These are phyloP conservation scores for Hawksworthiomyces lignivorus DNA, from an alignment of 2,329 filamentous ascomycete genomes.

Conservation along the genomic window DNA sequence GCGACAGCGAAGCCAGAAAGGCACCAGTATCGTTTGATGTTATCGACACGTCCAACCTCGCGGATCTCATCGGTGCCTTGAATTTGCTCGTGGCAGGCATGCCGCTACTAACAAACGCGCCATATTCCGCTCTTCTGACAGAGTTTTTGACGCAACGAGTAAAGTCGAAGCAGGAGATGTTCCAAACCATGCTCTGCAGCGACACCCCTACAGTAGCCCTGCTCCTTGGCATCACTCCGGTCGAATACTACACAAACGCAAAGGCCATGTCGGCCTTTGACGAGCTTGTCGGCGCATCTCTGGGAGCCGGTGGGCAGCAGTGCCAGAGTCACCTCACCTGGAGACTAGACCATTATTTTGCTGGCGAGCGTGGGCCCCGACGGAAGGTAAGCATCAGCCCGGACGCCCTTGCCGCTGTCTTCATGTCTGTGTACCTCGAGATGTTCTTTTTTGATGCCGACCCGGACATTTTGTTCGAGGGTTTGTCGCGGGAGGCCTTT, in stretches of 20 bases:
- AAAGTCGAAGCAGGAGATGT: constrained; percentile 20
- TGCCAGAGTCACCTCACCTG: constrained; percentile 26
- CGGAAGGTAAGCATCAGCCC: constrained; percentile 23
- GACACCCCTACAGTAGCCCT: constrained; percentile 38
- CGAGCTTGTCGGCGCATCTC: constrained; percentile 21
- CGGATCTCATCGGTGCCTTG: constrained; percentile 34
- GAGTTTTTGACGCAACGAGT: constrained; percentile 33
- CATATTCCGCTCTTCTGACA: constrained; percentile 41
- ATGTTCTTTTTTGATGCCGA: constrained; percentile 40
- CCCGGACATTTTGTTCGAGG: constrained; percentile 11
- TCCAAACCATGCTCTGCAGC: constrained; percentile 37
- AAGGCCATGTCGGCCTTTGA: constrained; percentile 32
- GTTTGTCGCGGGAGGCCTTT: constrained; percentile 7
- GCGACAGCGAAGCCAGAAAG: constrained; percentile 9
- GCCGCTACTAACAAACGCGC: constrained; percentile 36
- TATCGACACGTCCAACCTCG: constrained; percentile 46
- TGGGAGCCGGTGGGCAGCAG: constrained; percentile 9
- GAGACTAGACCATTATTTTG: constrained; percentile 27
- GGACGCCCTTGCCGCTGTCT: constrained; percentile 27
- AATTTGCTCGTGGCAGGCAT: constrained; percentile 37
- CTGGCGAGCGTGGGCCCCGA: neutral
- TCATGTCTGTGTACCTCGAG: constrained; percentile 34
- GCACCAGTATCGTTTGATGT: constrained; percentile 42
- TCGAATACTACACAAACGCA: constrained; percentile 44
- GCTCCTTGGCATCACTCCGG: constrained; percentile 41